Percentiles rank a stretch among this genome's conserved stretches.
These are phyloP conservation scores for Camelina sativa DNA, from an alignment of 345 rosid genomes.

Conservation along the genomic window DNA sequence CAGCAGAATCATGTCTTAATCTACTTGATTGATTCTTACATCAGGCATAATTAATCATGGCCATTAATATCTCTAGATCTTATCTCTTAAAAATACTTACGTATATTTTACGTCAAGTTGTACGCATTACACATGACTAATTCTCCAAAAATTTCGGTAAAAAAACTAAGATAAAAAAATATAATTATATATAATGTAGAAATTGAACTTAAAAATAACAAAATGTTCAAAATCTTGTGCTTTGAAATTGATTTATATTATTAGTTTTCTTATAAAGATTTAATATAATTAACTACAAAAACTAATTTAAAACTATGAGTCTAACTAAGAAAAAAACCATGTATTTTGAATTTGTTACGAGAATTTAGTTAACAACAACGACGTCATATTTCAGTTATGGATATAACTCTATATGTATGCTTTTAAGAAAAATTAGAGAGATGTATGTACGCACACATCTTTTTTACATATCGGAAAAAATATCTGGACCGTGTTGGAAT, in stretches of 20 bases:
- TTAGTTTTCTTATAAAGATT: not conserved
- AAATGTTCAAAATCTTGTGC: not conserved
- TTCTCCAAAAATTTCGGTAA: not conserved
- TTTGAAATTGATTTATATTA: not conserved
- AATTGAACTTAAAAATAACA: not conserved
- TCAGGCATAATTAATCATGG: constrained; percentile 36
- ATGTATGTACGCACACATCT: not conserved
- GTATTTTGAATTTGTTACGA: not conserved
- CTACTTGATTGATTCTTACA: constrained; percentile 35
- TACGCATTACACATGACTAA: constrained; percentile 3
- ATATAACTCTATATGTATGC: not conserved
- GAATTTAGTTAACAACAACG: not conserved
- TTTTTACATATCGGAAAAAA: not conserved
- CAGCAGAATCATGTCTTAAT: constrained; percentile 41
- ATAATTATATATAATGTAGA: not conserved
- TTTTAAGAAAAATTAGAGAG: not conserved
- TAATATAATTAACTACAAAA: not conserved
- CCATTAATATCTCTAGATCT: constrained; percentile 32
- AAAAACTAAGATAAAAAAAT: not conserved
- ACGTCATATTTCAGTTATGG: not conserved
- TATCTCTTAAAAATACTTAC: constrained; percentile 29
- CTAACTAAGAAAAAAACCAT: not conserved
- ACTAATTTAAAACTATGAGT: not conserved
- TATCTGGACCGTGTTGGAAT: constrained; percentile 5
- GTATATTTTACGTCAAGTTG: constrained; percentile 12